phyloP scores from a whole-genome alignment of 352 stramenopile species.

The Phytophthora pseudosyringae region DNA sequence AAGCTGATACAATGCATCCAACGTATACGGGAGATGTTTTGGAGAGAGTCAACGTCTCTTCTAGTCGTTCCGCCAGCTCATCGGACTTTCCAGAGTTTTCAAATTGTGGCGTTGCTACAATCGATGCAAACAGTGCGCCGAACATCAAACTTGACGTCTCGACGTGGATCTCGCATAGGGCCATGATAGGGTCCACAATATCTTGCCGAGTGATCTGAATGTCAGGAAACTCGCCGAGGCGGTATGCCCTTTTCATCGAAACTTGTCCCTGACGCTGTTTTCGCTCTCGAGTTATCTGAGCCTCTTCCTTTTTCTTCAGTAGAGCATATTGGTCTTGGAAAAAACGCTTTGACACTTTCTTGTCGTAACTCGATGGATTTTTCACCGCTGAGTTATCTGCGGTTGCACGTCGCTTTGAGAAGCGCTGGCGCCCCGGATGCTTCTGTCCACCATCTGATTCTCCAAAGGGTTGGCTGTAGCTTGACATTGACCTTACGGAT shows the following conservation, averaged over 20 bases:
- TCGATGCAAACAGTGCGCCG: conserved; percentile 46
- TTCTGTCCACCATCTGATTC: conserved; percentile 17
- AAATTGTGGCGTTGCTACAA: conserved; percentile 47
- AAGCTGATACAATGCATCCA: conserved; percentile 54
- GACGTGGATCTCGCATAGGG: conserved; percentile 58
- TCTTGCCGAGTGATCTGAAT: conserved; percentile 81
- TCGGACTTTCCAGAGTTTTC: conserved; percentile 23
- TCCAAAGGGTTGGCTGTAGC: conserved; percentile 11
- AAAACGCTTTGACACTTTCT: conserved; percentile 48
- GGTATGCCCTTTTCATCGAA: conserved; percentile 71
- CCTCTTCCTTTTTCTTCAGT: conserved; percentile 61
- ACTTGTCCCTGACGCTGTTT: conserved; percentile 62
- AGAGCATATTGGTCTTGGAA: conserved; percentile 73
- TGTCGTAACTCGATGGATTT: conserved; percentile 30
- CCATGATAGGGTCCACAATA: conserved; percentile 71
- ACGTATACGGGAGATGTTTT: conserved; percentile 41
- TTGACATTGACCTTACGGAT: conserved; percentile 8
- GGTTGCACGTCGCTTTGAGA: conserved; percentile 36
- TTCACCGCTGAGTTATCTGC: conserved; percentile 12
- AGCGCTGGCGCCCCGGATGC: conserved; percentile 24
- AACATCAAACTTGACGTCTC: conserved; percentile 56
- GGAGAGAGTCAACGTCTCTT: conserved; percentile 30
- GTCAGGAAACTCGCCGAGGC: conserved; percentile 74
- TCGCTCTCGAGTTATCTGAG: conserved; percentile 51
- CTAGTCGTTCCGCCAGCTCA: conserved; percentile 25